These are phyloP conservation scores for Puccinia hordei DNA, from an alignment of 1,284 basidiomycete genomes.

Conservation along the genomic window DNA sequence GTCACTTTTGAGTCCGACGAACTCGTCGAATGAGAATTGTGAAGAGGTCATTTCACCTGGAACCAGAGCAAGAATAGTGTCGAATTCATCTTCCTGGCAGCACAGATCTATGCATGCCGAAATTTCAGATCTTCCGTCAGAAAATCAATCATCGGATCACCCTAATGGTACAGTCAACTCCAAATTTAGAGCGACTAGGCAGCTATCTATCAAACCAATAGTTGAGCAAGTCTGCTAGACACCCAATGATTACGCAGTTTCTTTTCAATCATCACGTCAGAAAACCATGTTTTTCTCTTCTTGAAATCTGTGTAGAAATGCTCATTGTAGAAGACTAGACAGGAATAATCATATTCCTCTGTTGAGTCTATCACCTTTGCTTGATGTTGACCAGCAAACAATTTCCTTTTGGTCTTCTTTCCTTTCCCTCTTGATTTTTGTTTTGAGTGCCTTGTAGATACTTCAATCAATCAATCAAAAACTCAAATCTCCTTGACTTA, in stretches of 20 bases:
- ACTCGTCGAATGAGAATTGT: background rate
- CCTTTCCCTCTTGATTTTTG: too few species aligned
- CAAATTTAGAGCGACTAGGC: background rate
- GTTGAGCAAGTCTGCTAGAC: background rate
- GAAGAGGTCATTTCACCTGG: background rate
- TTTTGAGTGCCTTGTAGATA: too few species aligned
- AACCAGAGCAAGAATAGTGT: background rate
- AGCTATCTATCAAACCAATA: background rate
- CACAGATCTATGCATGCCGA: slow-evolving; percentile 6
- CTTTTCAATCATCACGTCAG: too few species aligned
- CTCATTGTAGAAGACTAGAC: too few species aligned
- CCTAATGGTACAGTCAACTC: background rate
- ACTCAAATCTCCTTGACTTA: too few species aligned
- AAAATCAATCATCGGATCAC: background rate
- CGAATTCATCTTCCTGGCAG: background rate
- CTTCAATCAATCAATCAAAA: too few species aligned
- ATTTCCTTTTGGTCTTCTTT: too few species aligned
- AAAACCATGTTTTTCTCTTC: too few species aligned
- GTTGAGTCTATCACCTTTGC: too few species aligned
- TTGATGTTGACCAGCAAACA: too few species aligned
- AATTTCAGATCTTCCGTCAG: background rate
- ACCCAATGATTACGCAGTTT: background rate
- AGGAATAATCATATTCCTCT: too few species aligned
- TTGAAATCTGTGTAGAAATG: too few species aligned
- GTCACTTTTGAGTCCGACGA: background rate